Conservation (phyloP, 352 stramenopile species). For the Phytopythium helicoides region DNA sequence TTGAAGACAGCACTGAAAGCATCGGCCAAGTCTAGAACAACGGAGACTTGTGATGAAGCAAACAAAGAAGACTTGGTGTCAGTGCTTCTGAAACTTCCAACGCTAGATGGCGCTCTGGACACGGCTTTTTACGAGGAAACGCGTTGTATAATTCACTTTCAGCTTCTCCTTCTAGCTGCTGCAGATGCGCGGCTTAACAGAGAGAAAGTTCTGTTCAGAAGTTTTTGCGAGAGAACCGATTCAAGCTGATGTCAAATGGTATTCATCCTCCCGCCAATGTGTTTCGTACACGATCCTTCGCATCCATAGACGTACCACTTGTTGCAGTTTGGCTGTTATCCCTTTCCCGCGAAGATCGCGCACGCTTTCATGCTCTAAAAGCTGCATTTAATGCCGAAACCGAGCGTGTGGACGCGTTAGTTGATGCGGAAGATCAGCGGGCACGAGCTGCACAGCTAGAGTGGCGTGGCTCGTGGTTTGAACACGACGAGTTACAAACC, state of each 20-base stretch:
- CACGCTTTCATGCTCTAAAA: constrained; percentile 88
- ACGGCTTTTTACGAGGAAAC: constrained; percentile 87
- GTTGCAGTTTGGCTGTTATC: constrained; percentile 90
- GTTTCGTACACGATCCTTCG: constrained; percentile 87
- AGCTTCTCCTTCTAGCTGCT: constrained; percentile 88
- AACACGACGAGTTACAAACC: constrained; percentile 67
- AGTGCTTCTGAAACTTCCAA: constrained; percentile 55
- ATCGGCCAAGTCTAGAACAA: constrained; percentile 1
- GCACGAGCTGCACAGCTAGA: constrained; percentile 42
- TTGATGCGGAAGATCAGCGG: constrained; percentile 71
- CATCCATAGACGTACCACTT: constrained; percentile 88
- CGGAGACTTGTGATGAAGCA: constrained; percentile 5
- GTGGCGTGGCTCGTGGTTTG: constrained; percentile 51
- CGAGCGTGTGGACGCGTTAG: constrained; percentile 68
- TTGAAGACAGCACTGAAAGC: constrained; percentile 1
- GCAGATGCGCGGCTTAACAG: constrained; percentile 84
- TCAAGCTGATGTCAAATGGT: constrained; percentile 92
- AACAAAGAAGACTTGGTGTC: constrained; percentile 53
- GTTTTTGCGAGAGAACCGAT: constrained; percentile 92
- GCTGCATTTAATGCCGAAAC: constrained; percentile 86
- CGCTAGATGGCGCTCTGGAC: constrained; percentile 75
- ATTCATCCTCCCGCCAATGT: constrained; percentile 90
- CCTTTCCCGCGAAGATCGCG: constrained; percentile 76
- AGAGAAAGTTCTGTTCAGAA: constrained; percentile 92
- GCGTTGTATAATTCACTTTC: constrained; percentile 88